Evolutionary conservation across 2,329 filamentous ascomycete species (phyloP).

Genomic region (Diaporthe helianthi): DNA sequence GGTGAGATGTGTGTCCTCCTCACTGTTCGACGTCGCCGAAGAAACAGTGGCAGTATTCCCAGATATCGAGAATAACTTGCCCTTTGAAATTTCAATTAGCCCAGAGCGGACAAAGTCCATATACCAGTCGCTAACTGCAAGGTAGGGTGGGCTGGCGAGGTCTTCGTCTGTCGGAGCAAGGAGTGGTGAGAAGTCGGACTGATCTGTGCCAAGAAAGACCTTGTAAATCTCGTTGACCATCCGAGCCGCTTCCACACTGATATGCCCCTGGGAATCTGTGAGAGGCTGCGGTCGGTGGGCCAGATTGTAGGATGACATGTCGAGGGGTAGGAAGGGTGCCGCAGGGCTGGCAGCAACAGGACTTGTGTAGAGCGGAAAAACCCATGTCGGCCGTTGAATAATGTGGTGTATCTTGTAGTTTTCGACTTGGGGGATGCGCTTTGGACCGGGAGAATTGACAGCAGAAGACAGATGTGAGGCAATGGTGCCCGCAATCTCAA

Average conservation of each 20-base stretch:
- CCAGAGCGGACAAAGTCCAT: constrained; percentile 75
- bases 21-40: constrained; percentile 21
- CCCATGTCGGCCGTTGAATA: constrained; percentile 73
- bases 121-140: constrained; percentile 77
- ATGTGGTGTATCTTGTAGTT: constrained; percentile 72
- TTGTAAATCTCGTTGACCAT: constrained; percentile 60
- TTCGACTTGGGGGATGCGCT: constrained; percentile 49
- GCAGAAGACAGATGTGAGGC: constrained; percentile 74
- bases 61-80: constrained; percentile 51
- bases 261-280: constrained; percentile 68
- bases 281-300: constrained; percentile 66
- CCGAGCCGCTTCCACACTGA: constrained; percentile 64
- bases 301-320: constrained; percentile 76
- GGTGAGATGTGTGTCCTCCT: constrained; percentile 48
- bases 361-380: constrained; percentile 66
- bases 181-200: constrained; percentile 56
- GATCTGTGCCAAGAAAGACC: constrained; percentile 58
- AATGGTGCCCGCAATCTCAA: constrained; percentile 77
- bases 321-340: constrained; percentile 73
- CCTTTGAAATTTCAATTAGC: constrained; percentile 58
- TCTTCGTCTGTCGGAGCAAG: constrained; percentile 50
- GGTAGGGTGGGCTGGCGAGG: constrained; percentile 63
- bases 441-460: constrained; percentile 57
- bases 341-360: constrained; percentile 60
- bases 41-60: constrained; percentile 47